Conservation (phyloP, 1,284 basidiomycete species). For the Tilletia walkeri region DNA sequence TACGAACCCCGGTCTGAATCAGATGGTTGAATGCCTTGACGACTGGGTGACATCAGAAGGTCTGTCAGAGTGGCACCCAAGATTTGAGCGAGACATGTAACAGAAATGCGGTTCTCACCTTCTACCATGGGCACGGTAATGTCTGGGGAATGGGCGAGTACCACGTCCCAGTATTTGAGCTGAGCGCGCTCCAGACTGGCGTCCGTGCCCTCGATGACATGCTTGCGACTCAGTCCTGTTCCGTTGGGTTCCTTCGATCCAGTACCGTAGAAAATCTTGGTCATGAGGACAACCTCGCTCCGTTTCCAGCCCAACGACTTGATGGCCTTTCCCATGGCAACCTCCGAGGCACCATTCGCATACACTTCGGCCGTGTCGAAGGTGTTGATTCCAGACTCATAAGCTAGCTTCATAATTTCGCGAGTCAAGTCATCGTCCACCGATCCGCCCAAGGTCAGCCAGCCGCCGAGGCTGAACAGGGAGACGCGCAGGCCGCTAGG, state of each 20-base stretch:
- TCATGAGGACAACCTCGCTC: constrained; percentile 65
- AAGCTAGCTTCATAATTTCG: constrained; percentile 42
- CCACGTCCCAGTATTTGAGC: constrained; percentile 66
- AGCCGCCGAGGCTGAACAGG: constrained; percentile 38
- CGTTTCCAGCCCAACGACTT: constrained; percentile 71
- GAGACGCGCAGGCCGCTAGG: constrained; percentile 38
- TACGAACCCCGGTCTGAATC: constrained; percentile 58
- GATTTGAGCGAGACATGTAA: not conserved
- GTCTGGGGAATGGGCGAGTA: constrained; percentile 63
- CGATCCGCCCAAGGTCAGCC: constrained; percentile 43
- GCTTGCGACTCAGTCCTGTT: constrained; percentile 69
- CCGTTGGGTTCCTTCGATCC: constrained; percentile 60
- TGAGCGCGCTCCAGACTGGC: constrained; percentile 69
- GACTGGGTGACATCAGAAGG: constrained; percentile 41
- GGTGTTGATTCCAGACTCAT: constrained; percentile 64
- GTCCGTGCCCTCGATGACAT: constrained; percentile 78
- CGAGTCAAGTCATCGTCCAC: constrained; percentile 36
- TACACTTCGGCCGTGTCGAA: constrained; percentile 71
- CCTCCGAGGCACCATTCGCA: constrained; percentile 69
- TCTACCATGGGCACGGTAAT: constrained; percentile 64
- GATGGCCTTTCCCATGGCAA: constrained; percentile 74
- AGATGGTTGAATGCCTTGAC: constrained; percentile 65
- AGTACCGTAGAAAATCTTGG: constrained; percentile 64
- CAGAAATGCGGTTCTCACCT: constrained; percentile 11
- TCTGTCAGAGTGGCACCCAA: not conserved